Evolutionary conservation across 371 early-diverging fungal species (phyloP), one percentile per base, ranked within the genome.

Genomic region (Syncephalastrum contaminatum): DNA sequence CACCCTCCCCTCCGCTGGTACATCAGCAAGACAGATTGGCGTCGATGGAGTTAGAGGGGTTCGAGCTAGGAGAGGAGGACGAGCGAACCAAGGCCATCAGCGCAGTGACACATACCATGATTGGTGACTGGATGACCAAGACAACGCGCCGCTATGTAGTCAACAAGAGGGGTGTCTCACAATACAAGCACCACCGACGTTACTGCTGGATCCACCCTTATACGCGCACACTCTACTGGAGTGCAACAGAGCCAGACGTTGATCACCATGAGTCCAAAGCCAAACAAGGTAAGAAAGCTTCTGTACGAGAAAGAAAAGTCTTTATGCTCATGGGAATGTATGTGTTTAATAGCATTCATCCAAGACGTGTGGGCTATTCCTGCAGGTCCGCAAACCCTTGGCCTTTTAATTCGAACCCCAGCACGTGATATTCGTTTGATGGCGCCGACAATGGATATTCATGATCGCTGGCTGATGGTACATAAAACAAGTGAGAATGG

Each of bases 191-290:
- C 0, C 89, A 92, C 43, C 65, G 74, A 49, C 80, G 91, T 18
- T 92, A 83, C 67, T 86, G 91, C 27, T 92, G 93, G 93, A 81
- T 92, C 6, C 90, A 91, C 58, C 93, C 93, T n/a, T 91, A 91
- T 43, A 87, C 90, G 12, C 80, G 84, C 54, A 87, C 86, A 14
- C 59, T 92, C 21, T 87, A 89, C 62, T 92, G 93, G 93, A 86
- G 88, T 62, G 67, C 75, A 47, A 77, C 77, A 51, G 82, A 84
- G 25, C 91, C 91, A 20, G 87, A 83, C 24, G 69, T 71, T 4
- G 78, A 80, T 63, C 77, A 79, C 43, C 66, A 69, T 48, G 77
- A 80, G 53, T 63, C 77, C 25, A 71, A 69, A 27, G 73, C 79
- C 43, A 85, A 83, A 68, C 75, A 79, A 67, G 79, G 83, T 77